Evolutionary conservation across 2,329 filamentous ascomycete genomes (phyloP), one percentile per base, ranked within the genome.

Genomic region (Fusarium napiforme): DNA sequence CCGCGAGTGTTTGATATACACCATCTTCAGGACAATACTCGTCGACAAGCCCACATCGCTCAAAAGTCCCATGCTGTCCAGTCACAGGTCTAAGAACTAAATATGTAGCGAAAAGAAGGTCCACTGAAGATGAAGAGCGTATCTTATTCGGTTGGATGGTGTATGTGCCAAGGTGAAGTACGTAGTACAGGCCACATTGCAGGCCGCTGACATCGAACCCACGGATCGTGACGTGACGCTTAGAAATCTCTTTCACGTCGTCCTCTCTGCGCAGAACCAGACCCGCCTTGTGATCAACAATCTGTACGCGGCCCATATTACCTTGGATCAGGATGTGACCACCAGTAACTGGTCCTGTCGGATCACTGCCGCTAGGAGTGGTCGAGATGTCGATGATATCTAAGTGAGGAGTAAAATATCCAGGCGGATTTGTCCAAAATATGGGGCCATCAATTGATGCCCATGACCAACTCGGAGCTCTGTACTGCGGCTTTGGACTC

Each of bases 351-450:
- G 10, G 15, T 2, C 47, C 47, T 32, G 21, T 23, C 3, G 30
- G 21, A 18, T 34, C 30, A 34, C 21, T 32, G 10, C 5, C 8
- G 21, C 15, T 5, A 50, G 2, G 11, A 9, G 16, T 50, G 3
- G 47, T 26, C 3, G 16, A 34, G 16, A 14, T 23, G 2, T 19
- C 30, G 8, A 34, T 19, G 2, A 50, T 50, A 15, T 34, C 5
- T 5, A 16, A 2, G 1, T 5, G 30, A 12, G 21, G 21, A 11
- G 47, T 50, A 12, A 50, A 2, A 9, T 6, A 7, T 18, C 7
- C 47, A 3, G 16, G 30, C 30, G 3, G 1, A 4, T 12, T 19
- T 1, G 0, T 3, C 30, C 30, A 34, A 14, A 12, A 2, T 12
- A 18, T 23, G 14, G 5, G 1, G 47, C 47, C 21, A 4, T 34